Conservation (phyloP, 2,329 filamentous ascomycete genomes). For the Fusarium illudens region DNA sequence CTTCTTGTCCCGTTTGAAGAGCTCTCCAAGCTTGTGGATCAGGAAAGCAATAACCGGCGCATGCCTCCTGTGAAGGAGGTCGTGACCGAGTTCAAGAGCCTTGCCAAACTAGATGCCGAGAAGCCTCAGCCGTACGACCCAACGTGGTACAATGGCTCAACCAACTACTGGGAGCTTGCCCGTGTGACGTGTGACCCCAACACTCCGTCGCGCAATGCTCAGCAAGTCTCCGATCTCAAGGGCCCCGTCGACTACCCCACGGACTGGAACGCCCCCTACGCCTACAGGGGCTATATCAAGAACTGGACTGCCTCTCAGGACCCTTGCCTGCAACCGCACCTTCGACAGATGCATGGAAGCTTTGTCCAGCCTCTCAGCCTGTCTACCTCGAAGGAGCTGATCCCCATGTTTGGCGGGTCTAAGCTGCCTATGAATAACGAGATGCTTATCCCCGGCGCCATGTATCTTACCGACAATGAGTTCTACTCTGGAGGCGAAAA, state of each 20-base stretch:
- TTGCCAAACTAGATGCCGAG: slow-evolving; percentile 48
- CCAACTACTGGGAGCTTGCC: slow-evolving; percentile 67
- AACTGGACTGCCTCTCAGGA: slow-evolving; percentile 68
- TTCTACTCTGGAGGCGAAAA: slow-evolving; percentile 65
- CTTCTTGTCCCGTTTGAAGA: slow-evolving; percentile 68
- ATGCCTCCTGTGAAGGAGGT: slow-evolving; percentile 55
- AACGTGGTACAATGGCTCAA: slow-evolving; percentile 55
- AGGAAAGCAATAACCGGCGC: slow-evolving; percentile 55
- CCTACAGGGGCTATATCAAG: slow-evolving; percentile 59
- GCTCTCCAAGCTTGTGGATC: slow-evolving; percentile 59
- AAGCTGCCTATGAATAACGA: slow-evolving; percentile 71
- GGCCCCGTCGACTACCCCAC: slow-evolving; percentile 47
- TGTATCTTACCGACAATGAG: slow-evolving; percentile 68
- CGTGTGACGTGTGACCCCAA: slow-evolving; percentile 65
- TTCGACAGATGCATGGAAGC: slow-evolving; percentile 62
- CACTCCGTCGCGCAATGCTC: slow-evolving; percentile 55
- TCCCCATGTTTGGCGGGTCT: slow-evolving; percentile 69
- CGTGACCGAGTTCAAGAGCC: slow-evolving; percentile 54
- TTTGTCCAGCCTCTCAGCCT: slow-evolving; percentile 64
- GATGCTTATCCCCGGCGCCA: slow-evolving; percentile 70
- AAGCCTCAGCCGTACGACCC: slow-evolving; percentile 53
- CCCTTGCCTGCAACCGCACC: slow-evolving; percentile 65
- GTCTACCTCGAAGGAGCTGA: slow-evolving; percentile 60
- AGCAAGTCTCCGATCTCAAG: slow-evolving; percentile 44
- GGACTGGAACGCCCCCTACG: slow-evolving; percentile 48